Evolutionary conservation across 2,329 filamentous ascomycete species (phyloP), one percentile per base, ranked within the genome.

Genomic region (Colletotrichum sp.): DNA sequence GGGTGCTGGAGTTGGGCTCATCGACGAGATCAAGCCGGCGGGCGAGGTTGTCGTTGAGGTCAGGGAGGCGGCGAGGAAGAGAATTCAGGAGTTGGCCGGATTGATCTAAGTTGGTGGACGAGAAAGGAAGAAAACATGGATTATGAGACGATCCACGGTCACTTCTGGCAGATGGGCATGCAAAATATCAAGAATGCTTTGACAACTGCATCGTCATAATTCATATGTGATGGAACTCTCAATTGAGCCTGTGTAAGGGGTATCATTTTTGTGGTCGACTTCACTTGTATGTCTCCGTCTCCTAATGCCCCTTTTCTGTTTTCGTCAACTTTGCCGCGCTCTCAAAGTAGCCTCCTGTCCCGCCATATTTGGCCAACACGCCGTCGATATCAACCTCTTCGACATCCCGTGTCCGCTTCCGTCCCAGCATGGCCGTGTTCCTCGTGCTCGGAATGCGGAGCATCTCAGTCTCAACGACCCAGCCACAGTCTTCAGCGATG

Each of bases 381-480:
- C 81, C 80, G 15, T 82, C 70, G 27, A 90, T 77, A 63, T 89
- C 83, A 7, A 86, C 76, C 12, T 85, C 78, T 5, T 78, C 78
- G 1, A 70, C 57, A 0, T 76, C 61, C 62, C 74, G 77, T 6
- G 78, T 80, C 63, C 83, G 83, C 57, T 80, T 83, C 36, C 94
- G 89, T 6, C 96, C 96, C 54, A 98, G 81, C 34, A 99, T 86
- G 1, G 93, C 95, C 21, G 93, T 91, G 82, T 98, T 98, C 75
- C 97, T 88, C 51, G 96, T 98, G 82, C 94, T 97, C 1, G 97
- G 97, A 75, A 99, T 98, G 59, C 96, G 89, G 78, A 99, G 83
- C 87, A 97, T 92, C 79, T 98, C 96, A 76, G 90, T 94, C 83
- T 98, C 95, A 1, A 94, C 89, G 7, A 87, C 84, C 87, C 93